Conservation (phyloP, 2,329 filamentous ascomycete species). For the Monosporascus sp. region DNA sequence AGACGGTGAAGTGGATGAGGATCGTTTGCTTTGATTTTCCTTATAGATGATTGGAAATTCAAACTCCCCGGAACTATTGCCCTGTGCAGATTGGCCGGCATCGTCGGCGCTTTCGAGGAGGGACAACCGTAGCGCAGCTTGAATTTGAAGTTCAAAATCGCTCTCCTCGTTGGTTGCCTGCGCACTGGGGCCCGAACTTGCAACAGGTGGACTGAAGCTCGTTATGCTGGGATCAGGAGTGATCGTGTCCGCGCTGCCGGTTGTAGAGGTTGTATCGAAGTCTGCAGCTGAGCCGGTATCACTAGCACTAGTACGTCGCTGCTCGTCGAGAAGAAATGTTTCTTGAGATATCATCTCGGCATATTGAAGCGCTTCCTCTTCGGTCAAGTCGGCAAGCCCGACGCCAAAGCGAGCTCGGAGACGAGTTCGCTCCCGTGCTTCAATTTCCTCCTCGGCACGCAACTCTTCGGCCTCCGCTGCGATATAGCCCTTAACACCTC, state of each 20-base stretch:
- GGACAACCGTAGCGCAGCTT: slow-evolving; percentile 58
- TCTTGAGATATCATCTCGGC: slow-evolving; percentile 64
- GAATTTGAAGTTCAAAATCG: slow-evolving; percentile 57
- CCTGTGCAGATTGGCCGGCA: slow-evolving; percentile 38
- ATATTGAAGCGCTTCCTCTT: slow-evolving; percentile 61
- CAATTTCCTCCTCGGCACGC: slow-evolving; percentile 63
- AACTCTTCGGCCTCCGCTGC: slow-evolving; percentile 80
- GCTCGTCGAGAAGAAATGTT: slow-evolving; percentile 51
- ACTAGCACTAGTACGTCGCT: slow-evolving; percentile 46
- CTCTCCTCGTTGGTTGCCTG: slow-evolving; percentile 37
- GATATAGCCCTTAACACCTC: slow-evolving; percentile 75
- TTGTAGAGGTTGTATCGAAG: slow-evolving; percentile 32
- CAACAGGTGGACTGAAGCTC: slow-evolving; percentile 31
- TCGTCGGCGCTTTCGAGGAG: slow-evolving; percentile 52
- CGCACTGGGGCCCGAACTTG: slow-evolving; percentile 18
- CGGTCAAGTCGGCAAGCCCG: slow-evolving; percentile 62
- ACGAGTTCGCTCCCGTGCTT: slow-evolving; percentile 61
- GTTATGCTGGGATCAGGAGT: slow-evolving; percentile 52
- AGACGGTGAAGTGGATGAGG: slow-evolving; percentile 29
- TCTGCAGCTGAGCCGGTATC: slow-evolving; percentile 48
- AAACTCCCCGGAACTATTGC: slow-evolving; percentile 42
- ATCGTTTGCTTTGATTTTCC: slow-evolving; percentile 36
- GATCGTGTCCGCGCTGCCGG: slow-evolving; percentile 38
- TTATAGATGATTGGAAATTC: slow-evolving; percentile 48
- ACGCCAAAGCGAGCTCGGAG: slow-evolving; percentile 80